Base-by-base conservation (phyloP, 441 rosid species). In the Aquilaria agallochum region DNA sequence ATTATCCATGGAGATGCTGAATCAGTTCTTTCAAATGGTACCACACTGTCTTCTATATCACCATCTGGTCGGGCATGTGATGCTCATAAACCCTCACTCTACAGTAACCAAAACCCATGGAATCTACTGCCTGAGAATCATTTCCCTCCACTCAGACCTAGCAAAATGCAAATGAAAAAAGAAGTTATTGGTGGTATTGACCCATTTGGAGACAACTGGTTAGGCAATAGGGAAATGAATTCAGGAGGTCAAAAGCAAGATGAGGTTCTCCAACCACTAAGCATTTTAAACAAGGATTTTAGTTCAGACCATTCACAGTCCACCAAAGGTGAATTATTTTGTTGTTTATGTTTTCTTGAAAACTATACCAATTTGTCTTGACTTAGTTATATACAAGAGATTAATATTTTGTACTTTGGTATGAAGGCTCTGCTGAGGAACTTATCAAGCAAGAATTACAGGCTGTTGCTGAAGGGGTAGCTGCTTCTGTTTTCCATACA, bases 91-190 rank as follows among this genome's bases (percentile, higher is more conserved):
- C 79, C 80, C 30, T 83, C 92, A 34, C 78, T 88, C 63, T 88
- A 85, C 74, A 79, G 81, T 70, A 78, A 74, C 71, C 92, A 86
- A 77, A 88, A 85, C 72, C 90, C 90, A 49, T 86, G 88, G 86
- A 80, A 74, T 73, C 66, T 82, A 50, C 78, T 59, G 62, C 78
- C 76, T 55, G 88, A 79, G 58, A 34, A 68, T 62, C 81, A 73
- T 55, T 72, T 81, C 59, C 86, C 74, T 78, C 88, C 84, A 52
- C 88, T 90, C 72, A 77, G 59, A 67, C 92, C 88, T 55, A 67
- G 44, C 73, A 86, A 82, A 76, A 66, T 79, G 71, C 70, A 71
- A 11, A 59, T 75, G 31, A 78, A 68, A 59, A 83, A 67, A 68
- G 90, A 80, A 47, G 68, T 63, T 15, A 52, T 62, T 45, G 73